Evolutionary conservation across 371 early-diverging fungal species (phyloP), one percentile per base, ranked within the genome.

Genomic region (Cokeromyces recurvatus): DNA sequence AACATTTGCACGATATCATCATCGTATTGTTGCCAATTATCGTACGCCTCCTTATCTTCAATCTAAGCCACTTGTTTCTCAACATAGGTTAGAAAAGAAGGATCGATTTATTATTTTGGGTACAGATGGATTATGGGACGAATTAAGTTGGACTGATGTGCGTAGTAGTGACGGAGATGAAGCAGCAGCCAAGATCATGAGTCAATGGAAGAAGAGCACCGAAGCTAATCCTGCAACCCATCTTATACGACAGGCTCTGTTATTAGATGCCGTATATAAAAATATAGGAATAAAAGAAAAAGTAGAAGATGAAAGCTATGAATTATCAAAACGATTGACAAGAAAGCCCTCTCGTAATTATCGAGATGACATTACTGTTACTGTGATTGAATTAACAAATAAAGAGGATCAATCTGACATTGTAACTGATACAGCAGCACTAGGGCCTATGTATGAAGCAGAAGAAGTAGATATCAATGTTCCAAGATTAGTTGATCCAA

Each of bases 41-140:
- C 57, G 57, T 3, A 89, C 95, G 6, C 98, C 98, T 29, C 98
- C 98, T 0, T 97, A 97, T 46, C 82, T 97, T 14, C 89, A 90
- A 4, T 95, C 97, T 3, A 81, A 79, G 23, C 97, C 98, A 0
- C 88, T 87, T 19, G 83, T 92, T 1, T 73, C 80, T 15, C 63
- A 85, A 49, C 86, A 90, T 66, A 61, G 74, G 38, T 54, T 88
- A 31, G 51, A 67, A 56, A 62, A 73, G 20, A 63, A 67, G n/a
- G 96, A 95, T 66, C 62, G 72, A 42, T 94, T 87, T 64, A 55
- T 95, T 36, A 87, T 97, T 1, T 64, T 98, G 36, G 97, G 93
- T 4, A 87, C 94, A 0, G 98, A 98, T 67, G 98, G 98, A 3
- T 68, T 98, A 2, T 96, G 91, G 84, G 97, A 96, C 53, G 80